phyloP scores from a whole-genome alignment of 257 asterid species.

The Phtheirospermum japonicum region DNA sequence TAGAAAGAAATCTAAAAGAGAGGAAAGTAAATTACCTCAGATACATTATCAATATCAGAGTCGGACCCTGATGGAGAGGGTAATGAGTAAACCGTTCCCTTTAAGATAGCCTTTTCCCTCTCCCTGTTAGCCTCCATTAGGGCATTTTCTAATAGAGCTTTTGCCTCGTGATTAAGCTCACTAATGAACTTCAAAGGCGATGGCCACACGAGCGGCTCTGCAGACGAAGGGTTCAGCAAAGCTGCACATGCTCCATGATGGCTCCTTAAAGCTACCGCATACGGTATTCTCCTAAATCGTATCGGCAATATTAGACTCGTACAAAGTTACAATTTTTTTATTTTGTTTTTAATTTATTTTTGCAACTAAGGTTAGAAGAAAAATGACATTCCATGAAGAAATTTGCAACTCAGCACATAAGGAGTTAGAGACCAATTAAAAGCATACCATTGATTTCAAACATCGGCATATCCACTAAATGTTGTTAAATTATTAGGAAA shows the following conservation, averaged over 20 bases:
- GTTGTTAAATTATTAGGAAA: not conserved
- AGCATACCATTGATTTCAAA: no score
- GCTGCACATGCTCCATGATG: conserved; percentile 85
- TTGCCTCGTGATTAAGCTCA: conserved; percentile 84
- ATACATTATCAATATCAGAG: conserved; percentile 46
- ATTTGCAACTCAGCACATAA: no score
- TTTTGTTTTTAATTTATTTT: no score
- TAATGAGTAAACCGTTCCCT: conserved; percentile 46
- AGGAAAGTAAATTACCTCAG: conserved; percentile 52
- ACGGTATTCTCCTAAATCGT: conserved; percentile 78
- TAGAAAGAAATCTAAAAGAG: not conserved
- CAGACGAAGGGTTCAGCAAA: conserved; percentile 80
- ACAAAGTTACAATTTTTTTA: no score
- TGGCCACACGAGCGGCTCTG: conserved; percentile 98
- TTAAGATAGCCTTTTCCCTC: conserved; percentile 70
- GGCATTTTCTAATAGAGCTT: conserved; percentile 69
- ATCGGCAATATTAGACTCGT: not conserved
- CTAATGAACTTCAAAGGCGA: conserved; percentile 85
- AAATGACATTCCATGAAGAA: no score
- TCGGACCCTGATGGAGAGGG: conserved; percentile 68
- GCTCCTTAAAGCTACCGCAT: conserved; percentile 70
- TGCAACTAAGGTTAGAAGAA: no score
- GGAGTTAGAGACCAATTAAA: no score
- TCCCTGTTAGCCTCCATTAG: conserved; percentile 79
- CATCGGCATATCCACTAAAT: not conserved